phyloP scores from a whole-genome alignment of 345 rosid genomes.

The Xanthoceras sorbifolium region DNA sequence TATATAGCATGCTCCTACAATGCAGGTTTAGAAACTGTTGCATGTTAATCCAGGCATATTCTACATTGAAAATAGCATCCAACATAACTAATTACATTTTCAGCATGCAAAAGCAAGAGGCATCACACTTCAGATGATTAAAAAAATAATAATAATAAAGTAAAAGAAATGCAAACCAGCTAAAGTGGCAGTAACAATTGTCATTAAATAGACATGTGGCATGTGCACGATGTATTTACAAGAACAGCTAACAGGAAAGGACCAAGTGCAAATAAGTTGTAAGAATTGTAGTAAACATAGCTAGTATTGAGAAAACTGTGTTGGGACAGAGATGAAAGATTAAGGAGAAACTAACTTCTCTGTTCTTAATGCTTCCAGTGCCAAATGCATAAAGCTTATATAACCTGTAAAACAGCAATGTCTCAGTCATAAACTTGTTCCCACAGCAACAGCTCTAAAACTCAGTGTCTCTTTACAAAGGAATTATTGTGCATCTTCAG shows the following conservation, averaged over 20 bases:
- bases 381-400: not conserved
- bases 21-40: too few species aligned
- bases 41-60: too few species aligned
- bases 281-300: not conserved
- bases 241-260: not conserved
- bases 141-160: too few species aligned
- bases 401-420: not conserved
- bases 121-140: not conserved
- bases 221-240: constrained; percentile 3
- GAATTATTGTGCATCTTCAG: constrained; percentile 71
- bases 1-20: too few species aligned
- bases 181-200: not conserved
- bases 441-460: not conserved
- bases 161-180: not conserved
- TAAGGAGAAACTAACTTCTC: not conserved
- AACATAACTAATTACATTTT: not conserved
- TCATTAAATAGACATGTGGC: not conserved
- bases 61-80: not conserved
- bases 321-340: not conserved
- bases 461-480: constrained; percentile 49
- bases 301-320: not conserved
- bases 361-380: not conserved
- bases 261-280: not conserved
- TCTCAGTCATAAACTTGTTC: not conserved
- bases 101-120: not conserved